Percentiles rank a stretch among this genome's conserved stretches.
These are phyloP conservation scores for Malassezia caprae DNA, from an alignment of 1,284 basidiomycete species.

Conservation along the genomic window DNA sequence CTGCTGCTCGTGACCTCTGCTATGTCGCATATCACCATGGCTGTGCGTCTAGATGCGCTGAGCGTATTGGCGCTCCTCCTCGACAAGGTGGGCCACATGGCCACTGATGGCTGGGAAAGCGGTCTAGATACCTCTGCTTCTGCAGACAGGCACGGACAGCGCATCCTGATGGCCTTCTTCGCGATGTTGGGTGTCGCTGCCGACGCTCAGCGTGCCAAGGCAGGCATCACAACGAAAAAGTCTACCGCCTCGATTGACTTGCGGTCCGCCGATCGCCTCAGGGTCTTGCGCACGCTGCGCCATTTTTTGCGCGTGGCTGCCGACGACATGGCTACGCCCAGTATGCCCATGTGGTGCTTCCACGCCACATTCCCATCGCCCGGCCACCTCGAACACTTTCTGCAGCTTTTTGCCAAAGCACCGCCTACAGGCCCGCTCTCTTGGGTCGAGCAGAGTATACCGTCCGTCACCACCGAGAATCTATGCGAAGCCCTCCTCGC, in stretches of 20 bases:
- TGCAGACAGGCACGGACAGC: slow-evolving; percentile 24
- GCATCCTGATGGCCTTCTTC: slow-evolving; percentile 33
- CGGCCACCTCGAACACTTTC: slow-evolving; percentile 31
- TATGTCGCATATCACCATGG: slow-evolving; percentile 86
- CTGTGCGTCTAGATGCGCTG: slow-evolving; percentile 80
- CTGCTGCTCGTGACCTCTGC: slow-evolving; percentile 75
- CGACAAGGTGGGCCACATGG: slow-evolving; percentile 58
- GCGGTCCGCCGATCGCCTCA: background rate
- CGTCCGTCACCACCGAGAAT: background rate
- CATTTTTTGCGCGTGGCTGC: slow-evolving; percentile 4
- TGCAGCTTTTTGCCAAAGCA: slow-evolving; percentile 14
- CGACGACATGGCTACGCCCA: background rate
- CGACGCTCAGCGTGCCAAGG: slow-evolving; percentile 6
- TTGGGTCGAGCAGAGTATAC: slow-evolving; percentile 1
- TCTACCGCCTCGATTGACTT: slow-evolving; percentile 10
- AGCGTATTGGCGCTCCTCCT: slow-evolving; percentile 70
- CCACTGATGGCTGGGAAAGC: slow-evolving; percentile 28
- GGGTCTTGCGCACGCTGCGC: background rate
- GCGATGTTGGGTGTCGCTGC: slow-evolving; percentile 34
- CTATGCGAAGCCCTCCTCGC: background rate
- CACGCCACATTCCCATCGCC: slow-evolving; percentile 24
- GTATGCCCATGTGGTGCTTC: slow-evolving; percentile 35
- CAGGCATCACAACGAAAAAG: background rate
- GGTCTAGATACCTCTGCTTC: slow-evolving; percentile 15
- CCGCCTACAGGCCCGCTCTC: background rate